A percentile compares a stretch with the other conserved stretches of the same genome.
These are phyloP conservation scores for Hebeloma cylindrosporum DNA, from an alignment of 768 basidiomycete genomes.

Conservation along the genomic window DNA sequence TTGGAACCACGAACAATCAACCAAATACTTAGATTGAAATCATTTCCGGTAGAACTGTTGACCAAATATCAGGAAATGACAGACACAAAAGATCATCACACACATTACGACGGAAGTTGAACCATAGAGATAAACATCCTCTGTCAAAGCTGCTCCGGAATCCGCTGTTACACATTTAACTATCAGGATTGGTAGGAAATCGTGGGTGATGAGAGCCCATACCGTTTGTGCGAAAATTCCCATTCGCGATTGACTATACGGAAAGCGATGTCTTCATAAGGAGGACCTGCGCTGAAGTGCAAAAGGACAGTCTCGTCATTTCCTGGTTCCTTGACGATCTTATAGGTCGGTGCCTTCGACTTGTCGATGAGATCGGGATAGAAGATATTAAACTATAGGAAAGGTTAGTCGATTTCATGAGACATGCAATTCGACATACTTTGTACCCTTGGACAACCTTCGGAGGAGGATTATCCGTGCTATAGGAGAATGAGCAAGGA, in stretches of 20 bases:
- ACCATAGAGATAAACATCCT: conserved; percentile 94
- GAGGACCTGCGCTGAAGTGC: conserved; percentile 94
- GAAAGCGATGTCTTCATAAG: conserved; percentile 99
- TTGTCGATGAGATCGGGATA: conserved; percentile 99
- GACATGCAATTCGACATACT: conserved; percentile 36
- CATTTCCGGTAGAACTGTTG: conserved; percentile 81
- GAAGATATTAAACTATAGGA: conserved; percentile 85
- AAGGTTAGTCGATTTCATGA: too few species aligned
- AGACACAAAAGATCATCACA: conserved; percentile 31
- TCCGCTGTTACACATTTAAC: conserved; percentile 51
- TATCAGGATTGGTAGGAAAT: conserved; percentile 1
- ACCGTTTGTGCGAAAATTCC: conserved; percentile 98
- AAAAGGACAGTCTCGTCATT: conserved; percentile 94
- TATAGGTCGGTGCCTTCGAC: conserved; percentile 94
- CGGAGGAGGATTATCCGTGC: conserved; percentile 97
- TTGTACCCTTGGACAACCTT: conserved; percentile 99
- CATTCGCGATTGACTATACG: conserved; percentile 96
- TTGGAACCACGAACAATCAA: conserved; percentile 9
- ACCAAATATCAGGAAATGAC: conserved; percentile 17
- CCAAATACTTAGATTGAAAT: conserved; percentile 13
- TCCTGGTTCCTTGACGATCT: conserved; percentile 89
- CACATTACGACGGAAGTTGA: conserved; percentile 93
- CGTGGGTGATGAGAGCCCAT: conserved; percentile 32
- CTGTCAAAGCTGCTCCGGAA: conserved; percentile 97
- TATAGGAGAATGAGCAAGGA: conserved; percentile 32